Conservation (phyloP, 176 grass and related monocot genomes). For the Carex myosuroides region DNA sequence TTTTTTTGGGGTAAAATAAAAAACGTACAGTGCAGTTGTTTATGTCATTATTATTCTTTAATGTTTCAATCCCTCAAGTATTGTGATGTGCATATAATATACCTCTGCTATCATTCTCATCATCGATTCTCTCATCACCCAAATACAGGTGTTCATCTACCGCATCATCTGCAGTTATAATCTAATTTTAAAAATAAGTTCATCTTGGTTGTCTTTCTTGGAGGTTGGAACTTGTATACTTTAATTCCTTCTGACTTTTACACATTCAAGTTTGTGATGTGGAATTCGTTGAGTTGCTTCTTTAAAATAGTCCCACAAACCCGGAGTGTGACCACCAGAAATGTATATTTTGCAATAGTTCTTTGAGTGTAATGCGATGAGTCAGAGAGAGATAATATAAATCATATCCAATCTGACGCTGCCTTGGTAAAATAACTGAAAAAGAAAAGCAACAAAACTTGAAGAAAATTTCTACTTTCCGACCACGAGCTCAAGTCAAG, state of each 20-base stretch:
- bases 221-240: background rate
- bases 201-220: background rate
- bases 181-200: background rate
- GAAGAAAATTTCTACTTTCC: background rate
- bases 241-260: background rate
- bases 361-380: background rate
- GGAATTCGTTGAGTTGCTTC: too few species aligned
- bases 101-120: background rate
- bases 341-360: background rate
- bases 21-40: background rate
- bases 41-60: background rate
- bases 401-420: background rate
- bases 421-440: background rate
- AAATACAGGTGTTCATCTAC: slow-evolving; percentile 5
- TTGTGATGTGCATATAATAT: background rate
- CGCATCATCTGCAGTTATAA: background rate
- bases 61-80: slow-evolving; percentile 7
- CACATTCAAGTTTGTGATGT: background rate
- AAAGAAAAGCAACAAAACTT: background rate
- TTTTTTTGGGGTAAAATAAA: background rate
- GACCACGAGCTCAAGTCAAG: background rate
- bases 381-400: background rate
- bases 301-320: slow-evolving; percentile 3
- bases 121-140: background rate
- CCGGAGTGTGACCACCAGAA: background rate